Evolutionary conservation across 1,284 basidiomycete genomes (phyloP).

Genomic region (Rhizopogon parksii): DNA sequence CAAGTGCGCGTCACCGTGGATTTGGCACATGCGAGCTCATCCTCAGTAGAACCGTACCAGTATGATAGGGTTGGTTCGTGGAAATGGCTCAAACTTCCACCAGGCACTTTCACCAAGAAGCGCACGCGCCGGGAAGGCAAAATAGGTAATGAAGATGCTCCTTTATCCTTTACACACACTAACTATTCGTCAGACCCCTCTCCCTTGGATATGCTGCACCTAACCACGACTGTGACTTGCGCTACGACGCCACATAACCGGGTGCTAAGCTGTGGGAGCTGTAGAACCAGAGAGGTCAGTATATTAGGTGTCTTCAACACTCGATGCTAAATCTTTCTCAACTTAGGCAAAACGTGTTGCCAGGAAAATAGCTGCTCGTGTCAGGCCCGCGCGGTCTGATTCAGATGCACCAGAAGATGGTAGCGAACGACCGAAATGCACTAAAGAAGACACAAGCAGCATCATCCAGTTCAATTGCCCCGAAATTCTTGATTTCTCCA

Average conservation of each 20-base stretch:
- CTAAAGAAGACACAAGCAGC: constrained; percentile 69
- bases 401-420: constrained; percentile 60
- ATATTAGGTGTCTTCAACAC: constrained; percentile 7
- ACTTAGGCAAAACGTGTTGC: constrained; percentile 78
- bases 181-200: constrained; percentile 51
- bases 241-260: constrained; percentile 72
- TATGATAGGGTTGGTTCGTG: constrained; percentile 76
- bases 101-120: constrained; percentile 75
- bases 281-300: constrained; percentile 73
- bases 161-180: constrained; percentile 12
- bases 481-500: constrained; percentile 84
- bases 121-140: constrained; percentile 81
- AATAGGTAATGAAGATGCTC: constrained; percentile 47
- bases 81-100: constrained; percentile 76
- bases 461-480: constrained; percentile 96
- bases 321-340: constrained; percentile 6
- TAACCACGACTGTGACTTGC: constrained; percentile 63
- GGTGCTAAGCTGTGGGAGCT: constrained; percentile 79
- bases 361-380: constrained; percentile 74
- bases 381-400: constrained; percentile 70
- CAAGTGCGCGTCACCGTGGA: constrained; percentile 80
- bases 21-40: constrained; percentile 60
- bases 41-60: constrained; percentile 48
- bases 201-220: constrained; percentile 64
- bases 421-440: constrained; percentile 34